Evolutionary conservation across 1,139 yeast species (phyloP), one percentile per base, ranked within the genome.

Genomic region (Scheffersomyces lignicola): DNA sequence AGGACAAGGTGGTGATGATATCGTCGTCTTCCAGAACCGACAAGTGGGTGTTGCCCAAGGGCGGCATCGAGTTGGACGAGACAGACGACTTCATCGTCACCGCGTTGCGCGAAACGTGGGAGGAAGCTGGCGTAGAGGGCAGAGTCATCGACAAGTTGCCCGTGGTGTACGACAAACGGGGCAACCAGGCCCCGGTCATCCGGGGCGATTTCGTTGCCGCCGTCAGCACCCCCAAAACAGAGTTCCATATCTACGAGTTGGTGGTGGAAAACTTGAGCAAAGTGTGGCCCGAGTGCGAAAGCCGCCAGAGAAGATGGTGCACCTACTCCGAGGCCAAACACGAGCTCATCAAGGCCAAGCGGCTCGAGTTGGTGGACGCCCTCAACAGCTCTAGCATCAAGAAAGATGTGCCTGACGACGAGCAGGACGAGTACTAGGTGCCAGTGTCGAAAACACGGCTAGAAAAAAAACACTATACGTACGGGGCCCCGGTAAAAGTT

Each of bases 21-120:
- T 77, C 84, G 45, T 84, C 96, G 0, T 70, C 83, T 14, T 79
- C 80, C 11, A 79, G 79, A 40, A 70, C 69, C 23, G 74, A 76
- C 37, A 74, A 73, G 48, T 89, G 96, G 95, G 86, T 94, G 10
- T 61, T 92, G 8, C 98, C 98, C 3, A 94, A 92, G 53, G 99
- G 99, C 21, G 99, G 99, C 0, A 80, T 90, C 35, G 99, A 92
- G 58, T 54, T 58, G 28, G 98, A 92, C 56, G 98, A 92, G 53
- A 67, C 75, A 2, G 80, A 78, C 27, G 75, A 72, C 48, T 68
- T 44, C 37, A 58, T 60, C 11, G 60, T 62, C 7, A 65, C 87
- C 6, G 97, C 97, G 0, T 66, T 74, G 11, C 67, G 99, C 40
- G 98, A 92, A 56, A 86, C 96, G 0, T 92, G 98, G 98, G 98